Evolutionary conservation across 768 basidiomycete species (phyloP).

Genomic region (Collybiopsis luxurians): DNA sequence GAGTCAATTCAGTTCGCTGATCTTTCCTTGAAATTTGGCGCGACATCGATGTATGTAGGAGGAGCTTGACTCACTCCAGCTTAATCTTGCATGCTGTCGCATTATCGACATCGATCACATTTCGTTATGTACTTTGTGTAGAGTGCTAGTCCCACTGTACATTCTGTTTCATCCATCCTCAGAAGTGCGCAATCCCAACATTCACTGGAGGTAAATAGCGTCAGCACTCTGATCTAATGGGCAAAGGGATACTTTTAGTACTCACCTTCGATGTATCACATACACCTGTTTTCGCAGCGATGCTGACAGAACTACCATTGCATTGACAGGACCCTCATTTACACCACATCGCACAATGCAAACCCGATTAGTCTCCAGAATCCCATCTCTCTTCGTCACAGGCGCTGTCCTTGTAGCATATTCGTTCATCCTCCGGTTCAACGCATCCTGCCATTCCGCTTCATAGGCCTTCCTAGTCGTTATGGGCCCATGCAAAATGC

Average conservation of each 20-base stretch:
- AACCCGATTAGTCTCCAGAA: conserved; percentile 11
- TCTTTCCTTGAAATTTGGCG: too few relatives aligned
- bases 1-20: too few relatives aligned
- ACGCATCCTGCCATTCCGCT: background rate
- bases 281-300: conserved; percentile 14
- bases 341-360: conserved; percentile 16
- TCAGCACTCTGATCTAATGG: too few relatives aligned
- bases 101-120: background rate
- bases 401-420: background rate
- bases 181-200: conserved; percentile 16
- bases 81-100: too few relatives aligned
- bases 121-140: background rate
- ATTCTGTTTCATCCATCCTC: conserved; percentile 8
- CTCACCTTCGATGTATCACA: conserved; percentile 7
- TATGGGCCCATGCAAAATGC: background rate
- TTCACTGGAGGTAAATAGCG: conserved; percentile 5
- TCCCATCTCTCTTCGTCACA: conserved; percentile 3
- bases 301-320: conserved; percentile 13
- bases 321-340: conserved; percentile 13
- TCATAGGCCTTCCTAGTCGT: background rate
- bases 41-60: too few relatives aligned
- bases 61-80: too few relatives aligned
- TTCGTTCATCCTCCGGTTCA: conserved; percentile 1
- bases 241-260: too few relatives aligned
- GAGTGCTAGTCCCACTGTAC: conserved; percentile 10